Percentiles rank a stretch among this genome's conserved stretches.
Conservation (phyloP, 2,329 filamentous ascomycete genomes). For the Ophiostoma sp. region DNA sequence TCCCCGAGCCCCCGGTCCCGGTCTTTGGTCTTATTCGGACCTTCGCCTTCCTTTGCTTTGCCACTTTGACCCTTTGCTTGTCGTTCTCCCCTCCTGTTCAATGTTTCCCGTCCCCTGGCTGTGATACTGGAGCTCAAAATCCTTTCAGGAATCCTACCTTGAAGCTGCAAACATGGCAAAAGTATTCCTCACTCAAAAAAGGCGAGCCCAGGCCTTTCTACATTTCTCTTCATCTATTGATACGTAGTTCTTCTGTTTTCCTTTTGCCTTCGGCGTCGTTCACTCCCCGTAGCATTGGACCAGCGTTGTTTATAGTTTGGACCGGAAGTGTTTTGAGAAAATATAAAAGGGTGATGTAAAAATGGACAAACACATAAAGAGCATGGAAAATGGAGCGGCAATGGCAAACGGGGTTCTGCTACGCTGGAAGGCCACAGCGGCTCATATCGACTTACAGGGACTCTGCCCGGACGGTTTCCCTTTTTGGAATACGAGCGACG, state of each 20-base stretch:
- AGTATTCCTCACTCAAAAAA: not conserved
- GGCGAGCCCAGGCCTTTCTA: not conserved
- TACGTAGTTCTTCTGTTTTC: not conserved
- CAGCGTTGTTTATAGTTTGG: not conserved
- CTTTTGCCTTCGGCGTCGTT: not conserved
- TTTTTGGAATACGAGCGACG: slow-evolving; percentile 8
- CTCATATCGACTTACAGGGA: not conserved
- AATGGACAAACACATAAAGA: not conserved
- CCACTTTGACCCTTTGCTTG: not conserved
- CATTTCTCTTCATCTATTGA: not conserved
- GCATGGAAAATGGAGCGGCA: not conserved
- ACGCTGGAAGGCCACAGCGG: not conserved
- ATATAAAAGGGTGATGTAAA: not conserved
- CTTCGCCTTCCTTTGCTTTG: not conserved
- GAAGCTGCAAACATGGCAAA: not conserved
- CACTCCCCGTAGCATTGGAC: not conserved
- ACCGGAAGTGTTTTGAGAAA: not conserved
- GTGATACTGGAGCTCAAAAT: not conserved
- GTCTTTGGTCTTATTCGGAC: not conserved
- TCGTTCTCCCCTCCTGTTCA: not conserved
- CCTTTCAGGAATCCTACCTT: not conserved
- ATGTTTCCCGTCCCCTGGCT: not conserved
- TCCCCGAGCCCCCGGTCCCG: not conserved
- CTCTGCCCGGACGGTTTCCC: not conserved
- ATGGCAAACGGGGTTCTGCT: not conserved